Evolutionary conservation across 345 rosid species (phyloP).

Genomic region (Durio zibethinus): DNA sequence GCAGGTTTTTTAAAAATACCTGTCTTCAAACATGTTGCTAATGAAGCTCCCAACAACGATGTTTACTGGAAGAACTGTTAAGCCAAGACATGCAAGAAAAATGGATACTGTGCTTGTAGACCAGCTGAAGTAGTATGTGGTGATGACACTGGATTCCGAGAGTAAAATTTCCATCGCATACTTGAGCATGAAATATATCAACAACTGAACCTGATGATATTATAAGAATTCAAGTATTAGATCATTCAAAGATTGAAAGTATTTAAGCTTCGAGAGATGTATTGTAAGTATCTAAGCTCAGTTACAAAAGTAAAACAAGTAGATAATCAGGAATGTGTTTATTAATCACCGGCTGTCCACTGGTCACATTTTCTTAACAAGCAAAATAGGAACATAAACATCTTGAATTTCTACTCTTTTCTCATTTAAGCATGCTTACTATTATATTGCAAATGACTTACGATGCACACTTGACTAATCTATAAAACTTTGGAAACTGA

Average conservation of each 20-base stretch:
- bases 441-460: not conserved
- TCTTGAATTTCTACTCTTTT: not conserved
- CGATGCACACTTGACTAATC: not conserved
- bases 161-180: conserved; percentile 90
- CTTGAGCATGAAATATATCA: conserved; percentile 98
- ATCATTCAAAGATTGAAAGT: not conserved
- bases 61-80: conserved; percentile 92
- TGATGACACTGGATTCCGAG: conserved; percentile 90
- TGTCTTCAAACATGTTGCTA: conserved; percentile 98
- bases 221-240: conserved; percentile 6
- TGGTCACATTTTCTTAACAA: not conserved
- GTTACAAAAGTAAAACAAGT: not conserved
- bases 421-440: not conserved
- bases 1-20: conserved; percentile 37
- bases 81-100: conserved; percentile 86
- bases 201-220: conserved; percentile 71
- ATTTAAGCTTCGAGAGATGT: not conserved
- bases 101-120: conserved; percentile 76
- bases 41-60: conserved; percentile 91
- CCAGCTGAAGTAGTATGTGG: conserved; percentile 90
- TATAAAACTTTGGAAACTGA: not conserved
- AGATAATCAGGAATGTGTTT: not conserved
- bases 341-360: not conserved
- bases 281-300: not conserved
- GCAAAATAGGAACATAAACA: not conserved